These are phyloP conservation scores for Trichoderma orchidacearum DNA, from an alignment of 495 filamentous ascomycete genomes.

Conservation along the genomic window DNA sequence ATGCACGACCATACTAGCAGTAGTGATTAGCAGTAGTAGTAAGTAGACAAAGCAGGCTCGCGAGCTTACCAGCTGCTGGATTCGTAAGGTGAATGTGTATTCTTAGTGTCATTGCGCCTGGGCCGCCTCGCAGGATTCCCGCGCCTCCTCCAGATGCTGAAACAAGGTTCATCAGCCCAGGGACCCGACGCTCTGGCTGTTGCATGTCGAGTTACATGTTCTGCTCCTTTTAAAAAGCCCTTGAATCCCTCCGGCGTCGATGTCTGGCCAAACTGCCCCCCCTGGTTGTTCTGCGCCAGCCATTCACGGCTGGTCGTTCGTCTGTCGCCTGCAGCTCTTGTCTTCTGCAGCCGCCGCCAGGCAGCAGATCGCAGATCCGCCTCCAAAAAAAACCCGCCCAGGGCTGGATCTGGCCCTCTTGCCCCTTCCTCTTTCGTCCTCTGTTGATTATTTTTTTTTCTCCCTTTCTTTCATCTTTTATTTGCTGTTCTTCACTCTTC, in stretches of 20 bases:
- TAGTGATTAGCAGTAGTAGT: no score
- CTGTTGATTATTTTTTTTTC: background rate
- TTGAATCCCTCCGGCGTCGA: background rate
- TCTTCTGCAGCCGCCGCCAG: background rate
- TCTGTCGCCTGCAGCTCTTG: background rate
- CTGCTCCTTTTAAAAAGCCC: background rate
- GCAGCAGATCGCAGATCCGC: slow-evolving; percentile 1
- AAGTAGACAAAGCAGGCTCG: no score
- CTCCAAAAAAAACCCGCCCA: no score
- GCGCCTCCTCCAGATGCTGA: background rate
- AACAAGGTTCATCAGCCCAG: background rate
- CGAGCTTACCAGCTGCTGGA: no score
- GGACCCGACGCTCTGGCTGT: background rate
- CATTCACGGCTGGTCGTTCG: background rate
- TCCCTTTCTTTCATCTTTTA: background rate
- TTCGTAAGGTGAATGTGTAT: no score
- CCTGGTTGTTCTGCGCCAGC: no score
- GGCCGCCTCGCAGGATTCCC: background rate
- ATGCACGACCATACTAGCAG: no score
- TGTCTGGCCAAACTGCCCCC: no score
- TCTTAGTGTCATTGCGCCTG: no score
- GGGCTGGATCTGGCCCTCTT: background rate
- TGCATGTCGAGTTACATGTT: background rate
- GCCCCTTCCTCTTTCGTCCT: background rate
- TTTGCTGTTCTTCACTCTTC: background rate